These are phyloP conservation scores for Baorangia bicolor DNA, from an alignment of 768 basidiomycete genomes.

Conservation along the genomic window DNA sequence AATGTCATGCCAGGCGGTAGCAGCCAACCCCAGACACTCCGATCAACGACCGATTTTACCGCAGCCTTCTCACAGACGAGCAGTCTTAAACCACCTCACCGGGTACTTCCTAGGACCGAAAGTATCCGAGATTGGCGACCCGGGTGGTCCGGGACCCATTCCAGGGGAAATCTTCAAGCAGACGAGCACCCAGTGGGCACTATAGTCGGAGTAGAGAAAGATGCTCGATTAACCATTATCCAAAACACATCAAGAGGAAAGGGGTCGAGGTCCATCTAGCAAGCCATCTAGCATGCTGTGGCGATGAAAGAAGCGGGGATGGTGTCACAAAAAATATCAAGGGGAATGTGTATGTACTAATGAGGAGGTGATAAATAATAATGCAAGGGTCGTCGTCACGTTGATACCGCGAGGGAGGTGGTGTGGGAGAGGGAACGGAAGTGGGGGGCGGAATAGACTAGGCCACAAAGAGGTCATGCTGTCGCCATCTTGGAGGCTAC, in stretches of 20 bases:
- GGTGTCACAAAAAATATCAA: constrained; percentile 11
- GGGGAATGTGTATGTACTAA: constrained; percentile 15
- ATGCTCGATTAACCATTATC: constrained; percentile 21
- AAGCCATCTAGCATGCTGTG: constrained; percentile 15
- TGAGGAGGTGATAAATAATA: constrained; percentile 29
- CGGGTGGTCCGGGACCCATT: too few relatives aligned
- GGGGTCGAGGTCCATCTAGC: constrained; percentile 1
- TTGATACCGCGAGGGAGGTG: constrained; percentile 13
- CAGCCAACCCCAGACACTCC: neutral
- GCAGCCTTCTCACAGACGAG: neutral
- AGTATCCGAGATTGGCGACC: too few relatives aligned
- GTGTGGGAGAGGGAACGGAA: neutral
- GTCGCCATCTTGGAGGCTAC: constrained; percentile 84
- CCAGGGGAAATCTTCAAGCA: too few relatives aligned
- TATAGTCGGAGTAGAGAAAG: too few relatives aligned
- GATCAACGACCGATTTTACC: neutral
- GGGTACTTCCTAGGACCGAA: too few relatives aligned
- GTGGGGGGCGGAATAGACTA: constrained; percentile 9
- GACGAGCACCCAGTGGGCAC: too few relatives aligned
- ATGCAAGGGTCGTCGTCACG: constrained; percentile 24
- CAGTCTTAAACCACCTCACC: too few relatives aligned
- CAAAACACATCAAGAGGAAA: constrained; percentile 8
- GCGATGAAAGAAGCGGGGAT: neutral
- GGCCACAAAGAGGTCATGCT: constrained; percentile 43
- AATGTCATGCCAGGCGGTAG: neutral